These are phyloP conservation scores for Talaromyces wortmannii DNA, from an alignment of 495 filamentous ascomycete genomes.

Conservation along the genomic window DNA sequence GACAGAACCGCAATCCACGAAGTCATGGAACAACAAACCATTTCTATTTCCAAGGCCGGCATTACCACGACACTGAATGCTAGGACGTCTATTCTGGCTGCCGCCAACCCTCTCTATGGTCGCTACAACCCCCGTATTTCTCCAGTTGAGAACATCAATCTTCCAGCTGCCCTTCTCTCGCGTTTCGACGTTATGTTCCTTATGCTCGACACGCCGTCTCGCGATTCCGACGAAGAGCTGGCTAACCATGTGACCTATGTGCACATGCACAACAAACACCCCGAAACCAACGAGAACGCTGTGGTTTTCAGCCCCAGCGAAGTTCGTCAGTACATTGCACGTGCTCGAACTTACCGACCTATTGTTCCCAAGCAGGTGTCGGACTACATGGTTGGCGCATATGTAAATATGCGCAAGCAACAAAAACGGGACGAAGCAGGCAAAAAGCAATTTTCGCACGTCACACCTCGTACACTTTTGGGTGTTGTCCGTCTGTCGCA, in stretches of 20 bases:
- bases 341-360: conserved; percentile 82
- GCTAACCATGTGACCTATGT: conserved; percentile 94
- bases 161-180: conserved; percentile 89
- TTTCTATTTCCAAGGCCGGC: conserved; percentile 96
- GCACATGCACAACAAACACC: conserved; percentile 94
- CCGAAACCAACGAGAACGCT: conserved; percentile 60
- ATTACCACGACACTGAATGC: conserved; percentile 96
- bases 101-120: conserved; percentile 94
- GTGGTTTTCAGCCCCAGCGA: conserved; percentile 82
- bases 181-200: conserved; percentile 97
- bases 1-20: conserved; percentile 98
- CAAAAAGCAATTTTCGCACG: conserved; percentile 87
- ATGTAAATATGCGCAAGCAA: conserved; percentile 83
- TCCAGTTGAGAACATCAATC: conserved; percentile 97
- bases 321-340: conserved; percentile 91
- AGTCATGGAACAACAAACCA: conserved; percentile 99
- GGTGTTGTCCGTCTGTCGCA: conserved; percentile 90
- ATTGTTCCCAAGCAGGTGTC: conserved; percentile 74
- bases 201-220: conserved; percentile 85
- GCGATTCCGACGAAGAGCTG: conserved; percentile 87
- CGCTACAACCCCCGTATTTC: conserved; percentile 96
- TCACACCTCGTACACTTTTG: conserved; percentile 85
- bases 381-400: conserved; percentile 94
- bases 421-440: conserved; percentile 83
- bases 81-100: conserved; percentile 93